Evolutionary conservation across 139 green algal genomes (phyloP), one percentile per base, ranked within the genome.

Genomic region (Desmodesmus armatus): DNA sequence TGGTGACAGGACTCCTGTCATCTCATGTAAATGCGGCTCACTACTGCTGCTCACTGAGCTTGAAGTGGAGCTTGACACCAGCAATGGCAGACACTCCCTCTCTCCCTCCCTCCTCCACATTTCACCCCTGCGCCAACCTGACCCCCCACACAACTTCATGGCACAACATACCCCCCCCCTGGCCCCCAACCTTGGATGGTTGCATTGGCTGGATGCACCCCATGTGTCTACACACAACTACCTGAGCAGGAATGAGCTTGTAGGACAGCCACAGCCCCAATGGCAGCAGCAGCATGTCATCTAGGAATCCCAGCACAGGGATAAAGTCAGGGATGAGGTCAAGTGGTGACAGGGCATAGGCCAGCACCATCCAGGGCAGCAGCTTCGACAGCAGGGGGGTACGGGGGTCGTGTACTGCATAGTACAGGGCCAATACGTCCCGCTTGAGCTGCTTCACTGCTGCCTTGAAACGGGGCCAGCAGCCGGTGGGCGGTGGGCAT

Each of bases 271-370:
- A 85, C 27, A 91, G 86, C 49, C 89, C 69, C 9, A 77, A 67
- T 0, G 90, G 90, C 82, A 94, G 86, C 29, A 94, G 78, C 19
- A 94, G 39, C 40, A 94, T 83, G 51, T 94, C 91, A 79, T 94
- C 91, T 7, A 92, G 7, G 0, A 91, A 35, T 0, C 88, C 80
- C 40, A 80, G 39, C 37, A 71, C 37, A 0, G 92, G 91, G 3
- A 95, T 94, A 67, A 93, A 92, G 80, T 94, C 92, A 0, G 92
- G 91, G 0, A 94, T 91, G 19, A 95, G 81, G 81, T 94, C 91
- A 19, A 95, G 39, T 0, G 91, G 92, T 23, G 70, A 86, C 13
- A 92, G 88, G 3, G 85, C 85, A 43, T 93, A 92, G 5, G 84
- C 87, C 33, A 90, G 35, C 7, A 78, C 47, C 47, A 82, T 60